A percentile compares a stretch with the other conserved stretches of the same genome.
Conservation (phyloP, 1,284 basidiomycete species). For the Caloboletus firmus region DNA sequence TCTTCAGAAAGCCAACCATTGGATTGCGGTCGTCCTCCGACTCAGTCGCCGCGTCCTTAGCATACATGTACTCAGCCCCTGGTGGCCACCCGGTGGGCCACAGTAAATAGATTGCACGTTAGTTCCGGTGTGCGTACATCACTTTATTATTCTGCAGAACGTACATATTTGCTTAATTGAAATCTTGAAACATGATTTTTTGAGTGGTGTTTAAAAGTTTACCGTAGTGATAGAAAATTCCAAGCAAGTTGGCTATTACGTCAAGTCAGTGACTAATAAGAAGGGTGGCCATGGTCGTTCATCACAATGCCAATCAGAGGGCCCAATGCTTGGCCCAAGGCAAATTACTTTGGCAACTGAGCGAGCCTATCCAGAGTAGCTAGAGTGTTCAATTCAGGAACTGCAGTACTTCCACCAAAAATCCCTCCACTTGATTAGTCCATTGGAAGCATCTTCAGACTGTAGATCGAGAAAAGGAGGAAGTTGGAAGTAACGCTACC, state of each 20-base stretch:
- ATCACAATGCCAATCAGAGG: too few relatives aligned
- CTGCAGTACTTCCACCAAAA: background rate
- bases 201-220: background rate
- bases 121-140: too few relatives aligned
- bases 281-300: too few relatives aligned
- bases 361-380: background rate
- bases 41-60: too few relatives aligned
- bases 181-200: background rate
- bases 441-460: background rate
- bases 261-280: background rate
- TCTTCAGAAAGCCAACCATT: too few relatives aligned
- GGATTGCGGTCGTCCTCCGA: too few relatives aligned
- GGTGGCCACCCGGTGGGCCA: too few relatives aligned
- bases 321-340: background rate
- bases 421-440: background rate
- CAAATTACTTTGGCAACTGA: background rate
- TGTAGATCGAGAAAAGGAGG: background rate
- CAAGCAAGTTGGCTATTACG: background rate
- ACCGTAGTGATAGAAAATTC: background rate
- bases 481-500: background rate
- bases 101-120: too few relatives aligned
- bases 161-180: background rate
- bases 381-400: background rate
- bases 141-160: background rate
- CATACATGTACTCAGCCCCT: too few relatives aligned